phyloP scores from a whole-genome alignment of 2,329 filamentous ascomycete species.

The Trichothecium sympodiale region DNA sequence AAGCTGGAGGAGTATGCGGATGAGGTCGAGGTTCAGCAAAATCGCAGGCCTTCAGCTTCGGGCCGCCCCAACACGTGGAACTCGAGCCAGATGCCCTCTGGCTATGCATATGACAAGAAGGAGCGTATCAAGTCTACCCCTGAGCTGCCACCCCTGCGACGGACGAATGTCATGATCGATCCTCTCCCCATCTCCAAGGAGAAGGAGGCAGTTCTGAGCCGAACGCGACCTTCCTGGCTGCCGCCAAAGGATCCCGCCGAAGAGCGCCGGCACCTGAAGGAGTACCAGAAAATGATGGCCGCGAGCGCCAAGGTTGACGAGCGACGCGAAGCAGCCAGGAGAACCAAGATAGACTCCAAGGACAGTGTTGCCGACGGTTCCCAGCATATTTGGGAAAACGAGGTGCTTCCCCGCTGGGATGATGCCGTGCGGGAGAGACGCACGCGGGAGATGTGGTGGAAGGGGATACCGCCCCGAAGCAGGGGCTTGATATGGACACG shows the following conservation, averaged over 20 bases:
- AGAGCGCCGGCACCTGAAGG: slow-evolving; percentile 76
- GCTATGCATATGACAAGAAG: slow-evolving; percentile 29
- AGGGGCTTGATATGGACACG: slow-evolving; percentile 59
- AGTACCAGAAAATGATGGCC: slow-evolving; percentile 77
- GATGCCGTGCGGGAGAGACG: slow-evolving; percentile 56
- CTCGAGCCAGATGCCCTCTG: slow-evolving; percentile 19
- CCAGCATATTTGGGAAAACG: slow-evolving; percentile 61
- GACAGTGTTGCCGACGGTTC: slow-evolving; percentile 43
- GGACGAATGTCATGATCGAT: slow-evolving; percentile 73
- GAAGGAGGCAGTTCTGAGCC: slow-evolving; percentile 72
- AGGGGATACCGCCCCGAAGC: slow-evolving; percentile 60
- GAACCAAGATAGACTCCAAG: slow-evolving; percentile 38
- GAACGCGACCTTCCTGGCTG: slow-evolving; percentile 74
- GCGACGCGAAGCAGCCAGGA: slow-evolving; percentile 41
- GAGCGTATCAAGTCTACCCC: slow-evolving; percentile 53
- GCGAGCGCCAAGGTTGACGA: slow-evolving; percentile 48
- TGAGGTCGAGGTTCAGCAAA: slow-evolving; percentile 35
- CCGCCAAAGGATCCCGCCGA: slow-evolving; percentile 83
- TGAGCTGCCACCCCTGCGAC: slow-evolving; percentile 57
- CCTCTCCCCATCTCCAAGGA: slow-evolving; percentile 76
- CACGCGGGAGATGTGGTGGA: slow-evolving; percentile 74
- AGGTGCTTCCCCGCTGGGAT: slow-evolving; percentile 67
- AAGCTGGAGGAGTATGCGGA: slow-evolving; percentile 71
- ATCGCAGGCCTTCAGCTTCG: slow-evolving; percentile 16
- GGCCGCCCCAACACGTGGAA: slow-evolving; percentile 30